Percentiles rank a stretch among this genome's conserved stretches.
Evolutionary conservation across 176 grass and related monocot species (phyloP).

Genomic region (Raddia guianensis): DNA sequence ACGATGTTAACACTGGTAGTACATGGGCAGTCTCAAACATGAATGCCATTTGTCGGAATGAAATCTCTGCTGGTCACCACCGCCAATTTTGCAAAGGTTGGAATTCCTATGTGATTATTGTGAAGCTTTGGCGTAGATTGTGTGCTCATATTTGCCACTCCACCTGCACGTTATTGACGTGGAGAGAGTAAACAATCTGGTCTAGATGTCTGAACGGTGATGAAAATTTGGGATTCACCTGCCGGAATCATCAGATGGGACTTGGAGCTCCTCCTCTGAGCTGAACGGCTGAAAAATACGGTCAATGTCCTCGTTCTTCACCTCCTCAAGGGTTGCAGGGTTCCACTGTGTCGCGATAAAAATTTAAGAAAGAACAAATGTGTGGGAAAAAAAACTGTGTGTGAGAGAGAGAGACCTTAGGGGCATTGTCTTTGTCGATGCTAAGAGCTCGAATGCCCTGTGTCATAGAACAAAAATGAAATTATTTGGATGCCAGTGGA

Average conservation of each 20-base stretch:
- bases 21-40: conserved; percentile 13
- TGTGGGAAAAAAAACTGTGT: not conserved
- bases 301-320: conserved; percentile 67
- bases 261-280: conserved; percentile 68
- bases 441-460: conserved; percentile 94
- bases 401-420: conserved; percentile 59
- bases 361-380: not conserved
- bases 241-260: conserved; percentile 61
- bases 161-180: conserved; percentile 51
- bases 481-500: conserved; percentile 14
- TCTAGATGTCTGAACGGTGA: not conserved
- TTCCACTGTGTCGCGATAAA: conserved; percentile 62
- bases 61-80: not conserved
- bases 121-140: conserved; percentile 50
- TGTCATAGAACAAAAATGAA: conserved; percentile 16
- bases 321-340: conserved; percentile 63
- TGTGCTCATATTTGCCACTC: conserved; percentile 80
- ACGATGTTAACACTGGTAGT: conserved; percentile 17
- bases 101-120: not conserved
- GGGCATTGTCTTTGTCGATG: conserved; percentile 92
- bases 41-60: not conserved
- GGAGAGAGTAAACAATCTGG: not conserved
- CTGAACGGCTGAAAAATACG: conserved; percentile 70
- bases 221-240: conserved; percentile 49
- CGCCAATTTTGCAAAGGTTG: not conserved